Evolutionary conservation across 192 early-diverging fungal species (phyloP), one percentile per base, ranked within the genome.

Genomic region (Coemansia sp.): DNA sequence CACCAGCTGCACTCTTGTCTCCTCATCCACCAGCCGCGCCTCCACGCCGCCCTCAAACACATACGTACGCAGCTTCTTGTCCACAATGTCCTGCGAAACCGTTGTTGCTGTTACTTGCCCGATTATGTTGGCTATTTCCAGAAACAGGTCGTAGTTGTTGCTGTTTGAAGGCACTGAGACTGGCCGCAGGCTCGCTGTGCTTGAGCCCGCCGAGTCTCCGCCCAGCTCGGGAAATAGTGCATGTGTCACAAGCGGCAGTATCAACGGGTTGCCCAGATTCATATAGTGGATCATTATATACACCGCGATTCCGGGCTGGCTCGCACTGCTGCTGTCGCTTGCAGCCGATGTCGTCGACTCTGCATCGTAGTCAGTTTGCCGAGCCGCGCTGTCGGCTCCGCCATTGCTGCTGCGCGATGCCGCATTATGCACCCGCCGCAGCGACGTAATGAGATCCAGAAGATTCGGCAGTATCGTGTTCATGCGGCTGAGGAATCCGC

Each of bases 81-180:
- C 72, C 10, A 80, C 59, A 37, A 66, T 12, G 17, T 71, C 77
- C 63, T 80, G 77, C n/a, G 53, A 71, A 29, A 75, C 69, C 0
- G 77, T 80, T 29, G 53, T 62, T 7, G 65, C 41, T 22, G 47
- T 56, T 6, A 64, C 72, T 47, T 71, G 65, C 7, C 77, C 77
- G 22, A 80, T 57, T 17, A 80, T 80, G 37, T 67, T 75, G 16
- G 77, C 62, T 35, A 80, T 66, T 49, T 80, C 77, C 39, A 71
- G 54, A 51, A 71, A 71, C 65, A 80, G 54, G 10, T 80, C 77
- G 49, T 80, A 80, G 65, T 75, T 71, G 54, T 53, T 71, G 9
- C 60, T 64, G 41, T 5, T n/a, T 3, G 14, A 12, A 12, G 41
- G 14, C 2, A 61, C 35, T 25, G 61, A 22, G 9, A 19, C n/a